These are phyloP conservation scores for Dalbergia oliveri DNA, from an alignment of 306 rosid species.

Conservation along the genomic window DNA sequence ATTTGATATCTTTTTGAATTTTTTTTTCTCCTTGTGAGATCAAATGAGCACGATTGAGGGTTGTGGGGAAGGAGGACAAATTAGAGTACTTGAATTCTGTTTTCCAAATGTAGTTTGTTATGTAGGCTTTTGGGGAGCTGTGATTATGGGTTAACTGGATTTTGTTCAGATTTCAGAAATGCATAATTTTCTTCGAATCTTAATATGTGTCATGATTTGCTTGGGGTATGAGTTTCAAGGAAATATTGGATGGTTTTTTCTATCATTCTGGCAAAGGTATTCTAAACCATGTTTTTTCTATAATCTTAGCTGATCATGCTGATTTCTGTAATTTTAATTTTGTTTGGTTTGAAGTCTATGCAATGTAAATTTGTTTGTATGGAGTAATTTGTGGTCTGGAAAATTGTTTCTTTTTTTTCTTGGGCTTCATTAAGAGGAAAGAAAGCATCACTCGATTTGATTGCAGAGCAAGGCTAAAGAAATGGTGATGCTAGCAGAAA, in stretches of 20 bases:
- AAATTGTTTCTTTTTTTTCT: constrained; percentile 20
- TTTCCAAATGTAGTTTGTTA: constrained; percentile 21
- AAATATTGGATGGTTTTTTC: constrained; percentile 30
- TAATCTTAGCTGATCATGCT: constrained; percentile 8
- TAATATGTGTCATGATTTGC: constrained; percentile 18
- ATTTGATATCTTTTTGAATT: not conserved
- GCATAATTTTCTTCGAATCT: constrained; percentile 5
- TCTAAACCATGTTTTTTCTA: constrained; percentile 20
- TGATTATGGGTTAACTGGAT: constrained; percentile 26
- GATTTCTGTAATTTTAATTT: constrained; percentile 16
- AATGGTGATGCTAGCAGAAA: constrained; percentile 98
- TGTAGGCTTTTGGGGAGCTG: constrained; percentile 19
- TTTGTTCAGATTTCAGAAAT: constrained; percentile 14
- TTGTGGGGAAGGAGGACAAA: not conserved
- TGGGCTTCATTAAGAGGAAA: constrained; percentile 11
- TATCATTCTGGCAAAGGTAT: constrained; percentile 26
- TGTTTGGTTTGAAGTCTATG: constrained; percentile 31
- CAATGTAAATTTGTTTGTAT: constrained; percentile 6
- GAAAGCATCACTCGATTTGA: constrained; percentile 14
- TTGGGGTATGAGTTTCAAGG: constrained; percentile 1
- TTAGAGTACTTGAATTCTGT: constrained; percentile 1
- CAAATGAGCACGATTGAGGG: not conserved
- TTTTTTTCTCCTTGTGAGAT: not conserved
- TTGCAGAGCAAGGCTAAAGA: constrained; percentile 97
- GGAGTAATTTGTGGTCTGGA: constrained; percentile 9